Percentiles rank a stretch among this genome's conserved stretches.
Conservation (phyloP, 169 alveolate genomes). For the Plasmodium coatneyi region DNA sequence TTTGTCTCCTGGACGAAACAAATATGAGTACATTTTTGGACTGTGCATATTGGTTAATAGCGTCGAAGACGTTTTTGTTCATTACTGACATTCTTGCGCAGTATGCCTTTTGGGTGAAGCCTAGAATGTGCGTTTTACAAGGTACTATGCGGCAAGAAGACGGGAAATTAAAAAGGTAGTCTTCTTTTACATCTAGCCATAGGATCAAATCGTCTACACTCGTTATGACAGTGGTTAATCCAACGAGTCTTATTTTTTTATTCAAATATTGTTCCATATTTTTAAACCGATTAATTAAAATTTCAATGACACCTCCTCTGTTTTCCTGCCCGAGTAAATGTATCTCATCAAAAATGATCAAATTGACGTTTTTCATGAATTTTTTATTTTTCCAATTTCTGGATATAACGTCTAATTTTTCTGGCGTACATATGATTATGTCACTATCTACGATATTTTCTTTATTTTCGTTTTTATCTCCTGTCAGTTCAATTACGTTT, state of each 20-base stretch:
- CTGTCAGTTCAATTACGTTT: constrained; percentile 96
- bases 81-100: constrained; percentile 82
- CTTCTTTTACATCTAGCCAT: constrained; percentile 97
- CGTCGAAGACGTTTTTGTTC: constrained; percentile 82
- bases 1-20: constrained; percentile 98
- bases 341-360: constrained; percentile 98
- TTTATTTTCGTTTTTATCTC: constrained; percentile 95
- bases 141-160: constrained; percentile 99
- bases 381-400: constrained; percentile 97
- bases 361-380: constrained; percentile 93
- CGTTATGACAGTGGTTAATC: constrained; percentile 98
- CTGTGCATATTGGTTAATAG: constrained; percentile 86
- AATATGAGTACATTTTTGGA: constrained; percentile 96
- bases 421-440: constrained; percentile 98
- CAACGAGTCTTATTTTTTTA: constrained; percentile 93
- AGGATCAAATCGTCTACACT: constrained; percentile 97
- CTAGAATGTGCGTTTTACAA: constrained; percentile 96
- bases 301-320: constrained; percentile 98
- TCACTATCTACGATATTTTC: constrained; percentile 90
- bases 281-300: constrained; percentile 97
- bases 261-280: constrained; percentile 92
- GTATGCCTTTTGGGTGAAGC: constrained; percentile 88
- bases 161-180: constrained; percentile 97
- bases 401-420: constrained; percentile 99
- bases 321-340: constrained; percentile 97